phyloP scores from a whole-genome alignment of 768 basidiomycete genomes.

The Goffeauzyma gilvescens region DNA sequence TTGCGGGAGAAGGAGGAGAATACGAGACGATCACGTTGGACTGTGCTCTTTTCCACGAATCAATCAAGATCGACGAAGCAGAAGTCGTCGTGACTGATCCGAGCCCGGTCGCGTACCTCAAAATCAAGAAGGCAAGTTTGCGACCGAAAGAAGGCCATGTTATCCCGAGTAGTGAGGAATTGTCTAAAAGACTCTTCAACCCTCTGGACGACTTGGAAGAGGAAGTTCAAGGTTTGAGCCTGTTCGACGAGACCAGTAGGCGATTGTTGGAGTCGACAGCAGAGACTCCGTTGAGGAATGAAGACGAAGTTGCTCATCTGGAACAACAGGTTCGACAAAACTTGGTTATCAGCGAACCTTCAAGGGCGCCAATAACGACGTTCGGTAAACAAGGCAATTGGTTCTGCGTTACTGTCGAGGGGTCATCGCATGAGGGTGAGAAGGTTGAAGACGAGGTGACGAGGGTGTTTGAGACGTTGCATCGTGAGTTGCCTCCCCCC shows the following conservation, averaged over 20 bases:
- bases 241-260: no score
- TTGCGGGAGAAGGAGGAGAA: slow-evolving; percentile 95
- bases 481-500: slow-evolving; percentile 37
- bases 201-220: no score
- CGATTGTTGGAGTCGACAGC: no score
- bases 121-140: slow-evolving; percentile 51
- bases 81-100: slow-evolving; percentile 50
- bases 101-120: slow-evolving; percentile 67
- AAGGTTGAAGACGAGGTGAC: slow-evolving; percentile 53
- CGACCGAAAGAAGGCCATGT: slow-evolving; percentile 37
- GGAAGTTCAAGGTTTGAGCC: no score
- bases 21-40: slow-evolving; percentile 87
- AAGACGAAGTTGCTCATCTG: no score
- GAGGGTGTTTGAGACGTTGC: slow-evolving; percentile 46
- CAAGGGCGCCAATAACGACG: no score
- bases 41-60: slow-evolving; percentile 65
- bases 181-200: no score
- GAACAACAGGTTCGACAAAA: no score
- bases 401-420: slow-evolving; percentile 46
- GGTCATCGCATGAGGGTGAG: slow-evolving; percentile 32
- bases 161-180: slow-evolving; percentile 11
- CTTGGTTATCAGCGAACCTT: no score
- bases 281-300: no score
- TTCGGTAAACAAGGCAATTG: slow-evolving; percentile 39
- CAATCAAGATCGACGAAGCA: slow-evolving; percentile 47